phyloP scores from a whole-genome alignment of 2,329 filamentous ascomycete species.

The Paecilomyces niveus region DNA sequence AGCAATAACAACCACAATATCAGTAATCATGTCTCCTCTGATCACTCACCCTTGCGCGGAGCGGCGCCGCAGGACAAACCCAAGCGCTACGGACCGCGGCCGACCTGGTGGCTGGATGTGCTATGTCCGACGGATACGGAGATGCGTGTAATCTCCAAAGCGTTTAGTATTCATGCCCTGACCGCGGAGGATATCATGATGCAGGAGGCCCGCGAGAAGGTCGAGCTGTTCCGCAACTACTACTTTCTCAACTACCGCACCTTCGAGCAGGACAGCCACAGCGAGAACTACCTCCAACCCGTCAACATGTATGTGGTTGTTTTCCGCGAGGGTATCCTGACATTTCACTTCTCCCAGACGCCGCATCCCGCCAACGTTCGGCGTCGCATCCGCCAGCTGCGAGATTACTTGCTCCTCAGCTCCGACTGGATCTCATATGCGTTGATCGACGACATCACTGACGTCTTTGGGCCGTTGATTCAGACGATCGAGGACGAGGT shows the following conservation, averaged over 20 bases:
- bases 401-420: slow-evolving; percentile 85
- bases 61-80: slow-evolving; percentile 21
- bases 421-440: slow-evolving; percentile 99
- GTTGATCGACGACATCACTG: slow-evolving; percentile 96
- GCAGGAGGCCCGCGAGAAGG: slow-evolving; percentile 95
- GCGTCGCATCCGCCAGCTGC: slow-evolving; percentile 82
- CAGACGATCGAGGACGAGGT: slow-evolving; percentile 92
- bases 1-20: slow-evolving; percentile 8
- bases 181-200: slow-evolving; percentile 96
- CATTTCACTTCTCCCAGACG: slow-evolving; percentile 94
- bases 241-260: slow-evolving; percentile 98
- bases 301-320: slow-evolving; percentile 98
- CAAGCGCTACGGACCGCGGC: slow-evolving; percentile 67
- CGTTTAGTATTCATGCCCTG: slow-evolving; percentile 91
- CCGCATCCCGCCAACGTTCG: slow-evolving; percentile 95
- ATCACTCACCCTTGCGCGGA: background rate
- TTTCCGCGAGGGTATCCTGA: slow-evolving; percentile 90
- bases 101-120: slow-evolving; percentile 95
- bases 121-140: slow-evolving; percentile 85
- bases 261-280: slow-evolving; percentile 89
- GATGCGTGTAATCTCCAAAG: slow-evolving; percentile 87
- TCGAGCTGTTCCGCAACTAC: slow-evolving; percentile 94
- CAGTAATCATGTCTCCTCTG: slow-evolving; percentile 17
- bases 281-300: slow-evolving; percentile 84
- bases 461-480: slow-evolving; percentile 89